Conservation (phyloP, 495 filamentous ascomycete genomes). For the Hyphodiscus hymeniophilus region DNA sequence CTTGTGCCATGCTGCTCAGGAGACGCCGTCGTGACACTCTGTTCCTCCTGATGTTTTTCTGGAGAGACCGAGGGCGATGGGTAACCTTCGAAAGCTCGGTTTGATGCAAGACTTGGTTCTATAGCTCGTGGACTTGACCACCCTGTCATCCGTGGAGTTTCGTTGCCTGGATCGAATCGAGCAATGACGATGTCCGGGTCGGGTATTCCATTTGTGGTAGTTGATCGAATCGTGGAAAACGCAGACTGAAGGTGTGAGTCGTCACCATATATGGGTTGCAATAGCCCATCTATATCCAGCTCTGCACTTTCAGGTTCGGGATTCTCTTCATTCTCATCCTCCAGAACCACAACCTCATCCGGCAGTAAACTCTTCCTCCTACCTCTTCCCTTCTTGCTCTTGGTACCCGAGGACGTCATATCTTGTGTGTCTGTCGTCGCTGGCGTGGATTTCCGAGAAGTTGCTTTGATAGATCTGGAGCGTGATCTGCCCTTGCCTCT, state of each 20-base stretch:
- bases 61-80: slow-evolving; percentile 7
- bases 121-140: slow-evolving; percentile 21
- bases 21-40: neutral
- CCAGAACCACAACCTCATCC: slow-evolving; percentile 21
- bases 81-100: neutral
- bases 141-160: slow-evolving; percentile 15
- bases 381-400: slow-evolving; percentile 12
- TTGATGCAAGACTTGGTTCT: neutral
- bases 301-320: neutral
- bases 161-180: slow-evolving; percentile 16
- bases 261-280: neutral
- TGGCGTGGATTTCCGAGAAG: slow-evolving; percentile 10
- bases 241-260: neutral
- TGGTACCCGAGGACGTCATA: slow-evolving; percentile 1
- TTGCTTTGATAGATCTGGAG: slow-evolving; percentile 17
- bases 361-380: slow-evolving; percentile 18
- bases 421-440: slow-evolving; percentile 2
- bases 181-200: slow-evolving; percentile 14
- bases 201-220: slow-evolving; percentile 3
- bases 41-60: neutral
- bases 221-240: slow-evolving; percentile 20
- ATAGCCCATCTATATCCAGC: slow-evolving; percentile 5
- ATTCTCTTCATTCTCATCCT: slow-evolving; percentile 13
- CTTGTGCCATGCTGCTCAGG: slow-evolving; percentile 3
- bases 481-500: slow-evolving; percentile 17